These are phyloP conservation scores for Kurtzmaniella cleridarum DNA, from an alignment of 805 yeast species.

Conservation along the genomic window DNA sequence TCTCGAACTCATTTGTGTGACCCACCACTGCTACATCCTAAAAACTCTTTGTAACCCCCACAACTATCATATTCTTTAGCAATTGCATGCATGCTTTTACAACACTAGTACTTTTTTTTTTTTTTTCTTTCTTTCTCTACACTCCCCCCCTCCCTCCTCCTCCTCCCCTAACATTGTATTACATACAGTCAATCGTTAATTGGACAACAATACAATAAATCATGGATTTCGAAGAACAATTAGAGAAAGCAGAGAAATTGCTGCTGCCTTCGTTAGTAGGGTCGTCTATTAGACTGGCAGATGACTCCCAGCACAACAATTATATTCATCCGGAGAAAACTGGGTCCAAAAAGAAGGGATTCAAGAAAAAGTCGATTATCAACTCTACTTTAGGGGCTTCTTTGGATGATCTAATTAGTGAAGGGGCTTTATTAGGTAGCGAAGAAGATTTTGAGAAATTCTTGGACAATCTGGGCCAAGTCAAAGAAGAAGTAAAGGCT, in stretches of 20 bases:
- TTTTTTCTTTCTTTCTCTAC: too few relatives aligned
- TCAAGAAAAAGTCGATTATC: conserved; percentile 11
- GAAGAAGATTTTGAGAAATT: conserved; percentile 51
- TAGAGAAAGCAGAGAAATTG: conserved; percentile 46
- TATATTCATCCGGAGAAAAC: conserved; percentile 41
- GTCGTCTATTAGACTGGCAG: conserved; percentile 44
- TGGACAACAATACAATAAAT: too few relatives aligned
- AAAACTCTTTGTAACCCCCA: too few relatives aligned
- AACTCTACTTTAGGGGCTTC: conserved; percentile 44
- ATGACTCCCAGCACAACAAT: conserved; percentile 40
- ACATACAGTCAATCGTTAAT: too few relatives aligned
- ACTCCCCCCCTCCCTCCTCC: too few relatives aligned
- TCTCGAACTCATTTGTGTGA: too few relatives aligned
- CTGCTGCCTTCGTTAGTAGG: conserved; percentile 51
- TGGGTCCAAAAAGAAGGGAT: conserved; percentile 14
- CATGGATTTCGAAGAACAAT: conserved; percentile 51
- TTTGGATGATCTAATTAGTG: conserved; percentile 44
- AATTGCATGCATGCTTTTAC: too few relatives aligned
- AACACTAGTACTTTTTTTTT: too few relatives aligned
- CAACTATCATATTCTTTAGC: too few relatives aligned
- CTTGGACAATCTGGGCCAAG: conserved; percentile 49
- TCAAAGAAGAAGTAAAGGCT: conserved; percentile 41
- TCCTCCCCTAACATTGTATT: too few relatives aligned
- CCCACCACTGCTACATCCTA: too few relatives aligned
- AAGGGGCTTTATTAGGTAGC: conserved; percentile 41